These are phyloP conservation scores for Nannochloropsis gaditana DNA, from an alignment of 108 stramenopile genomes.

Conservation along the genomic window DNA sequence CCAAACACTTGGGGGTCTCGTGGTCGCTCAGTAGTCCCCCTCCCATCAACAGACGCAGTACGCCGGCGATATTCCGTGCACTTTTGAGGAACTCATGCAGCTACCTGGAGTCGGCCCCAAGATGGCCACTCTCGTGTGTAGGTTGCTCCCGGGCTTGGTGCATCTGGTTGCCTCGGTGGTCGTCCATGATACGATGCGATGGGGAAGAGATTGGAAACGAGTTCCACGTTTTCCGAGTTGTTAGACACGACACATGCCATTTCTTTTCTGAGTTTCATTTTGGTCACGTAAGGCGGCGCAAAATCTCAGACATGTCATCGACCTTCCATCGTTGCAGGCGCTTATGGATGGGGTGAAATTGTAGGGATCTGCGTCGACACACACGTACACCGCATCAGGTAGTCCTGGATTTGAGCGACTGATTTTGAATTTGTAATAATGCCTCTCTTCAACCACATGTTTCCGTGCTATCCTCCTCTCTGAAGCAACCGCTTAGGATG, in stretches of 20 bases:
- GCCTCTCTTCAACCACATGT: neutral
- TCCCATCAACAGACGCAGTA: neutral
- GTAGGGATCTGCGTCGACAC: conserved; percentile 50
- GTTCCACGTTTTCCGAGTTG: too few relatives aligned
- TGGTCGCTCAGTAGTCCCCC: neutral
- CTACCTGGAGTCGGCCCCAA: conserved; percentile 47
- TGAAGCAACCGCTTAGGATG: conserved; percentile 23
- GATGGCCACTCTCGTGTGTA: conserved; percentile 11
- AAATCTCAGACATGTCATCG: neutral
- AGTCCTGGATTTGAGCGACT: neutral
- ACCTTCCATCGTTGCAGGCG: neutral
- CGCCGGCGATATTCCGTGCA: neutral
- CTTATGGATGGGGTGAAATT: conserved; percentile 31
- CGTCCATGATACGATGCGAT: too few relatives aligned
- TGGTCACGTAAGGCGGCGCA: too few relatives aligned
- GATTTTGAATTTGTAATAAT: neutral
- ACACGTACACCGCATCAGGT: conserved; percentile 35
- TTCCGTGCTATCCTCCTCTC: neutral
- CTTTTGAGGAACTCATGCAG: conserved; percentile 25
- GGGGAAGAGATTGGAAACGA: too few relatives aligned
- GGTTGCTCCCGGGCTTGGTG: neutral
- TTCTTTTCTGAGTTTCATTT: too few relatives aligned
- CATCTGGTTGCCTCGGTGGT: too few relatives aligned
- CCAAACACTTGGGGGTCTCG: neutral
- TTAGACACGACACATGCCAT: too few relatives aligned